Evolutionary conservation across 2,329 filamentous ascomycete genomes (phyloP), one percentile per base, ranked within the genome.

Genomic region (Trichoderma sp.): DNA sequence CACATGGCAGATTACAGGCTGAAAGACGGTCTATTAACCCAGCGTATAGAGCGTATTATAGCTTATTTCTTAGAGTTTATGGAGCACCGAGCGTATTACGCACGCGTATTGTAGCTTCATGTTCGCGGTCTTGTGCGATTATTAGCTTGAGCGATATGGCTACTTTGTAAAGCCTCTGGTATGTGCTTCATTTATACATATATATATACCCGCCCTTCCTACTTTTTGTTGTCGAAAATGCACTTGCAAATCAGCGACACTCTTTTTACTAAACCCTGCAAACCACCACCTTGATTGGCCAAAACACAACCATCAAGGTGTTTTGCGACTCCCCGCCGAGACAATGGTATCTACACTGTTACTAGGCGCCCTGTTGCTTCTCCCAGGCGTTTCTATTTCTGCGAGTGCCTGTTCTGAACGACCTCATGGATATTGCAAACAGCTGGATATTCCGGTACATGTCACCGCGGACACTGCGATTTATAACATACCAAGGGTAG

Each of bases 381-480:
- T 64, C 10, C 27, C 50, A n/a, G 35, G 50, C 35, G 42, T 64
- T 45, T 56, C 61, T 45, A 50, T 50, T 42, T 34, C 61, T 25
- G 12, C 48, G 6, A 56, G 19, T n/a, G 37, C 27, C 8, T 42
- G 50, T 34, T 17, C 37, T 13, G n/a, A 45, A 10, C 35, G 50
- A 52, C 50, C 61, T 56, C 61, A 64, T 25, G 61, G 61, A 34
- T 64, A 64, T 15, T 64, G 61, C 61, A 64, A 64, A 9, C 61
- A 64, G 50, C 48, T 64, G 35, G 22, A 64, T 8, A 64, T 64
- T n/a, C 35, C 25, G 15, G 2, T 64, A 35, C 61, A 50, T 2
- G 17, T 56, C 19, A 64, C 61, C 27, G 61, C 50, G 4, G 35
- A 42, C 17, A 64, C 29, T 37, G 61, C 61, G 10, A 17, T 64